Conservation (phyloP, 495 filamentous ascomycete species). For the Aspergillus asperescens region DNA sequence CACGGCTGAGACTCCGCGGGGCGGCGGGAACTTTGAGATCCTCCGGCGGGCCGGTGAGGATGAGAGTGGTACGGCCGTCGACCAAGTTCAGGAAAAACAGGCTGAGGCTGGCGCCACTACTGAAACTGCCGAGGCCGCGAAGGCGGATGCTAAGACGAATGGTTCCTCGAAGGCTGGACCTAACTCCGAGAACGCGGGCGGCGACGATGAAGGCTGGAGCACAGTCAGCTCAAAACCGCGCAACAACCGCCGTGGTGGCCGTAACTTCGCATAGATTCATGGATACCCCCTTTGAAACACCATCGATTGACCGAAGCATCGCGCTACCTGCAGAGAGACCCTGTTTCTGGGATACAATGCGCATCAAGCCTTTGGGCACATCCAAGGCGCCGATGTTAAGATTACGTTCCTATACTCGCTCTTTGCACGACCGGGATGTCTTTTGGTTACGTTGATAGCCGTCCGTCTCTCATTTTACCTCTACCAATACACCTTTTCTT, state of each 20-base stretch:
- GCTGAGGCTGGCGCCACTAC: slow-evolving; percentile 24
- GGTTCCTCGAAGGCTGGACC: slow-evolving; percentile 35
- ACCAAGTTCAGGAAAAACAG: slow-evolving; percentile 31
- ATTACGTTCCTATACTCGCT: slow-evolving; percentile 4
- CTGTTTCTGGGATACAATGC: slow-evolving; percentile 1
- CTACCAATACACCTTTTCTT: slow-evolving; percentile 19
- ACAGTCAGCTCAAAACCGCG: slow-evolving; percentile 56
- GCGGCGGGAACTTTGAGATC: slow-evolving; percentile 49
- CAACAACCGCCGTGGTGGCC: slow-evolving; percentile 49
- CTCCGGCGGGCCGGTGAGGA: slow-evolving; percentile 48
- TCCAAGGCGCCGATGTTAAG: background rate
- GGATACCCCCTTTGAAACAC: slow-evolving; percentile 35
- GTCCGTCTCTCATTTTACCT: slow-evolving; percentile 20
- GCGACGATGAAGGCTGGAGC: slow-evolving; percentile 72
- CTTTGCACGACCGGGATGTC: slow-evolving; percentile 9
- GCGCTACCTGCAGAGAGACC: slow-evolving; percentile 4
- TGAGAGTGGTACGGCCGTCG: slow-evolving; percentile 34
- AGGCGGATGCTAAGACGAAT: slow-evolving; percentile 38
- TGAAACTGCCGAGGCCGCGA: slow-evolving; percentile 30
- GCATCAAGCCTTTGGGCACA: slow-evolving; percentile 1
- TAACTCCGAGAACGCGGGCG: slow-evolving; percentile 32
- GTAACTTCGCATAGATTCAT: slow-evolving; percentile 45
- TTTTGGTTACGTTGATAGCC: slow-evolving; percentile 29
- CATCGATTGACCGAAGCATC: slow-evolving; percentile 20
- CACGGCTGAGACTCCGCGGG: slow-evolving; percentile 35